Conservation (phyloP, 192 early-diverging fungal species). For the Chytriomyces sp. region DNA sequence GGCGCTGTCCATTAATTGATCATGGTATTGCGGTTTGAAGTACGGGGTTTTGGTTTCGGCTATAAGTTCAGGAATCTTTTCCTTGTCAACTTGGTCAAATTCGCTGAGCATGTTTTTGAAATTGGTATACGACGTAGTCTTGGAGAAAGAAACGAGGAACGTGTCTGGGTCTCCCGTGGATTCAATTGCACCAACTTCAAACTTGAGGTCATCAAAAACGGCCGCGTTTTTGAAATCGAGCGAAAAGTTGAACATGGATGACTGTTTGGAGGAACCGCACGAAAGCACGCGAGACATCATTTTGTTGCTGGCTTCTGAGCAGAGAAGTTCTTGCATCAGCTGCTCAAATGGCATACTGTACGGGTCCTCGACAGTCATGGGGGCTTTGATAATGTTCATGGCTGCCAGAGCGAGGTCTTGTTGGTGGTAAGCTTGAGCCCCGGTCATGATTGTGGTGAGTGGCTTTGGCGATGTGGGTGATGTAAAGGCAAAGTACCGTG, state of each 20-base stretch:
- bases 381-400: slow-evolving; percentile 4
- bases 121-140: background rate
- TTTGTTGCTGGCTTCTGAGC: background rate
- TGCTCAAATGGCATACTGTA: background rate
- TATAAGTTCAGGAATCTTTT: background rate
- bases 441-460: slow-evolving; percentile 4
- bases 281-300: background rate
- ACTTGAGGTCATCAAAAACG: background rate
- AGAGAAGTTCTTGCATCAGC: background rate
- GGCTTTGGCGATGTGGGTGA: background rate
- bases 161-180: background rate
- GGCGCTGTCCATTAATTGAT: slow-evolving; percentile 4
- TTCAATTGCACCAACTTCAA: background rate
- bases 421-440: background rate
- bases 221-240: background rate
- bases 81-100: background rate
- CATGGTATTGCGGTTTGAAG: background rate
- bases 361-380: background rate
- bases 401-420: slow-evolving; percentile 1
- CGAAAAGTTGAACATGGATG: slow-evolving; percentile 11
- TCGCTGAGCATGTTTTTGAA: background rate
- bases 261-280: background rate
- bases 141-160: background rate
- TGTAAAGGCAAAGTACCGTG: background rate
- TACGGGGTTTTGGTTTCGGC: background rate